phyloP scores from a whole-genome alignment of 2,329 filamentous ascomycete species.

The Pyrenochaeta sp. region DNA sequence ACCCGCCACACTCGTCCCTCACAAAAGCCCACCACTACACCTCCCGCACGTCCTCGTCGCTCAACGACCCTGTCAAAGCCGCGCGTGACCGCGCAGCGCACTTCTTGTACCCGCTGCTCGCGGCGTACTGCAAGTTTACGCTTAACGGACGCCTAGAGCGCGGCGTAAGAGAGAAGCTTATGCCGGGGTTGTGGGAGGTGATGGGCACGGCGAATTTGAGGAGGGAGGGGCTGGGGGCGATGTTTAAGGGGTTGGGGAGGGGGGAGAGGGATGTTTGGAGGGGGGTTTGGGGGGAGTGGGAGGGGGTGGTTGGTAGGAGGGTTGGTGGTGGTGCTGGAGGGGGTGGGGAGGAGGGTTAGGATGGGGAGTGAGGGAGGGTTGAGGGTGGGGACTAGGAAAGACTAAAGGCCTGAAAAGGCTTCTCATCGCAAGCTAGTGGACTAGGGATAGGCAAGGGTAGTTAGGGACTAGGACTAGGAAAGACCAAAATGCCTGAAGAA shows the following conservation, averaged over 20 bases:
- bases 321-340: too few relatives aligned
- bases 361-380: too few relatives aligned
- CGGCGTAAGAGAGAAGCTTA: slow-evolving; percentile 64
- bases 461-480: too few relatives aligned
- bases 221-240: slow-evolving; percentile 40
- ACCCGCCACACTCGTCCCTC: slow-evolving; percentile 66
- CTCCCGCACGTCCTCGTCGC: slow-evolving; percentile 41
- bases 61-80: slow-evolving; percentile 67
- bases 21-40: slow-evolving; percentile 48
- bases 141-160: slow-evolving; percentile 58
- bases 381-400: too few relatives aligned
- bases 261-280: slow-evolving; percentile 47
- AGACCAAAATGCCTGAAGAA: too few relatives aligned
- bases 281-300: slow-evolving; percentile 47
- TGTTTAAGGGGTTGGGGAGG: slow-evolving; percentile 47
- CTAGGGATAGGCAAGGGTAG: too few relatives aligned
- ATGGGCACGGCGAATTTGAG: slow-evolving; percentile 41
- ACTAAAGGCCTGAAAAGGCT: too few relatives aligned
- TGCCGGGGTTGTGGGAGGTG: slow-evolving; percentile 59
- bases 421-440: too few relatives aligned
- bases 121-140: slow-evolving; percentile 63
- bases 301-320: slow-evolving; percentile 32
- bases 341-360: too few relatives aligned
- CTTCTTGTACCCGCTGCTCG: slow-evolving; percentile 65
- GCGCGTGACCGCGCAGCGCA: slow-evolving; percentile 65